Evolutionary conservation across 2,329 filamentous ascomycete species (phyloP), one percentile per base, ranked within the genome.

Genomic region (Fusarium acutatum): DNA sequence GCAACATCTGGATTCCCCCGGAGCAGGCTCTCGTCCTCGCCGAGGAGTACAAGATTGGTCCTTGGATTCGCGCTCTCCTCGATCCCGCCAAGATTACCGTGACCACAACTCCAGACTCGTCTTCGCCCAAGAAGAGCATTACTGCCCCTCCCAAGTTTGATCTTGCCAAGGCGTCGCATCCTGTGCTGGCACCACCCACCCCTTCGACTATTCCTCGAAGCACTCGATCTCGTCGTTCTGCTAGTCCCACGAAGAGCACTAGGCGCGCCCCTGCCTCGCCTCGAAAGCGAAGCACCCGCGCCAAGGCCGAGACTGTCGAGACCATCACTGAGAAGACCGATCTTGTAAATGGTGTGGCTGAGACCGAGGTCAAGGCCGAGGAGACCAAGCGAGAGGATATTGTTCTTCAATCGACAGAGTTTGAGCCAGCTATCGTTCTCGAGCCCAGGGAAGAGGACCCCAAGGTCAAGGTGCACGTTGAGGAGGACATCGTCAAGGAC

Each of bases 1-100:
- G 96, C 50, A 99, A 98, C 82, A 91, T 99, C 59, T 99, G 96
- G 96, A 95, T 98, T 57, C 91, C 94, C 52, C 95, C 96, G 11
- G 88, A 92, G 74, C 84, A 90, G 90, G 96, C 96, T 40, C 88
- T 99, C 49, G 85, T 89, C 65, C 88, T 99, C 18, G 94, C 96
- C 58, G 91, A 93, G 50, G 95, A 98, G 82, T 99, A 98, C 82
- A 88, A 90, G 64, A 95, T 98, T 82, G 84, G 88, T 54, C 87
- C 92, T 49, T 99, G 96, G 96, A 94, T 99, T 75, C 90, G 90
- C 64, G 96, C 96, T n/a, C 88, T 99, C 24, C 88, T 99, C 56
- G 96, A 98, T 80, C 91, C 94, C n/a, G 86, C 92, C 72, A 92
- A 95, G 34, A 97, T 98, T 69, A 80, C 85, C 47, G 80, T 86